Conservation (phyloP, 345 rosid species). For the Citrus trifoliata region DNA sequence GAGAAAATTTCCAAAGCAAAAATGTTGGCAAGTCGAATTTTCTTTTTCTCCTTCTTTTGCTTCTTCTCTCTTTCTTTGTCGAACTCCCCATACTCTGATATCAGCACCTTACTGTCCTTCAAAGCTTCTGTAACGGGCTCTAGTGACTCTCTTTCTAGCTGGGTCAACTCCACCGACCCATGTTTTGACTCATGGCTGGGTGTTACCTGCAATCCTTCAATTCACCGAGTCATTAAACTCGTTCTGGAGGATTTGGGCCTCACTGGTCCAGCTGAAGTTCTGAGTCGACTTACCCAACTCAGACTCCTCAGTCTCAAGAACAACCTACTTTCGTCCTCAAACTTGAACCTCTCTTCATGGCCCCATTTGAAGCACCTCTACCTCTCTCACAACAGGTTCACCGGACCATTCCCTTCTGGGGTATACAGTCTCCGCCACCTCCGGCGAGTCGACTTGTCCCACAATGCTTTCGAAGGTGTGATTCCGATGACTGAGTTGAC, state of each 20-base stretch:
- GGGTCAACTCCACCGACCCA: slow-evolving; percentile 28
- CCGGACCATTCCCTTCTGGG: slow-evolving; percentile 31
- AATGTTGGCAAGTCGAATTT: not conserved
- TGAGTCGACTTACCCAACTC: slow-evolving; percentile 29
- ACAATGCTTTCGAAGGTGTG: slow-evolving; percentile 30
- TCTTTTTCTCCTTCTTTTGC: slow-evolving; percentile 3
- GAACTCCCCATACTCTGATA: not conserved
- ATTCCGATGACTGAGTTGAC: slow-evolving; percentile 31
- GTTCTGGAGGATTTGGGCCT: slow-evolving; percentile 34
- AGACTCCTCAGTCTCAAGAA: slow-evolving; percentile 38
- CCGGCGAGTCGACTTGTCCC: slow-evolving; percentile 36
- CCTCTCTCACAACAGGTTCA: slow-evolving; percentile 38
- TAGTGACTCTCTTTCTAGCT: slow-evolving; percentile 20
- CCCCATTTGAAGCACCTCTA: slow-evolving; percentile 31
- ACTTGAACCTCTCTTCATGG: slow-evolving; percentile 25
- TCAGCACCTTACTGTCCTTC: slow-evolving; percentile 25
- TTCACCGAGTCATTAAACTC: slow-evolving; percentile 33
- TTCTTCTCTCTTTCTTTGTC: slow-evolving; percentile 7
- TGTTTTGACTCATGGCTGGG: slow-evolving; percentile 37
- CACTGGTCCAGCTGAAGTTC: slow-evolving; percentile 19
- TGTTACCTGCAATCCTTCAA: slow-evolving; percentile 31
- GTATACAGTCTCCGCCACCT: slow-evolving; percentile 28
- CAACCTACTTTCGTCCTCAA: slow-evolving; percentile 29
- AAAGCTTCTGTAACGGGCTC: slow-evolving; percentile 17
- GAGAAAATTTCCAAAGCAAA: not conserved